Evolutionary conservation across 441 rosid species (phyloP).

Genomic region (Euphorbia celastroides): DNA sequence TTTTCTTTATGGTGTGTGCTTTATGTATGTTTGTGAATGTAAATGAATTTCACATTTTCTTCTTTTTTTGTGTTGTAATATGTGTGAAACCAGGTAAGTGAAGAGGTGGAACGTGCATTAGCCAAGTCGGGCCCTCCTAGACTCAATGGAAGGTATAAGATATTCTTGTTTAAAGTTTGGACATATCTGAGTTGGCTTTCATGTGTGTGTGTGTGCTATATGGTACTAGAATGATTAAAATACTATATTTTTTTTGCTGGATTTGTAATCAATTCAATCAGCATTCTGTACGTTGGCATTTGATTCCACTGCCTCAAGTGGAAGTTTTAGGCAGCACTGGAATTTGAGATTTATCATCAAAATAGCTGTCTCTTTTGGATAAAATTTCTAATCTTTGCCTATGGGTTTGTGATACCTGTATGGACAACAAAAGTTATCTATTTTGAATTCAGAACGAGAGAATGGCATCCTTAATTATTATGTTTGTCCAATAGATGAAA

Average conservation of each 20-base stretch:
- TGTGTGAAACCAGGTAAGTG: constrained; percentile 57
- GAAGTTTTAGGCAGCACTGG: not conserved
- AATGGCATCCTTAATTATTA: not conserved
- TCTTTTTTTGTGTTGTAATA: not conserved
- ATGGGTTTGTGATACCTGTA: not conserved
- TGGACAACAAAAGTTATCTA: not conserved
- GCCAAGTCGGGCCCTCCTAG: constrained; percentile 72
- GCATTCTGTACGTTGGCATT: not conserved
- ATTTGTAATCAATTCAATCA: not conserved
- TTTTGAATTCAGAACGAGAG: not conserved
- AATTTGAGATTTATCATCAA: constrained; percentile 4
- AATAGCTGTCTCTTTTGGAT: not conserved
- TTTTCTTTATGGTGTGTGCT: not conserved
- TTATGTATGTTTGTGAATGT: not conserved
- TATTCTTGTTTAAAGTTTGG: constrained; percentile 6
- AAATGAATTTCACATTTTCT: not conserved
- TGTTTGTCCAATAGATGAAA: not conserved
- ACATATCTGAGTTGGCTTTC: not conserved
- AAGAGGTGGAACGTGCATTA: constrained; percentile 89
- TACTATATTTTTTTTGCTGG: not conserved
- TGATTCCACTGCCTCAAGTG: not conserved
- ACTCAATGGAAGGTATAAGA: constrained; percentile 46
- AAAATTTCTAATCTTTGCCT: not conserved
- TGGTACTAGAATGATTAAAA: not conserved
- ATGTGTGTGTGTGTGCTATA: not conserved